These are phyloP conservation scores for Ogataea paraovalis DNA, from an alignment of 805 yeast species.

Conservation along the genomic window DNA sequence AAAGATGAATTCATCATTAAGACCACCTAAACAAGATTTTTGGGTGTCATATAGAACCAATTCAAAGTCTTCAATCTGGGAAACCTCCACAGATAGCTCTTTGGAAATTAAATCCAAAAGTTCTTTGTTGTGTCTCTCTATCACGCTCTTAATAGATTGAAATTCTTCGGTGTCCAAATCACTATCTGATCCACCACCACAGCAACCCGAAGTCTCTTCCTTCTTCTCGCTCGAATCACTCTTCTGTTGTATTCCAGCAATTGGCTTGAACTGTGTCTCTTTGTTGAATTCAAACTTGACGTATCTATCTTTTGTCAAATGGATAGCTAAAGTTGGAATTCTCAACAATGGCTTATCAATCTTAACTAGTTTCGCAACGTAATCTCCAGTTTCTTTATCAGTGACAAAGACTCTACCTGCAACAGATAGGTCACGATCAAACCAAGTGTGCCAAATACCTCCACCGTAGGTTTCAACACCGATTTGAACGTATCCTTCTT, in stretches of 20 bases:
- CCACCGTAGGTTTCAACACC: conserved; percentile 97
- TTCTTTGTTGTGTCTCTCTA: conserved; percentile 73
- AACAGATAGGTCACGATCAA: conserved; percentile 84
- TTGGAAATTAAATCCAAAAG: conserved; percentile 65
- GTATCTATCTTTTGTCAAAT: conserved; percentile 73
- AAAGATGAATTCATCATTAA: conserved; percentile 85
- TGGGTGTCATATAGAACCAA: conserved; percentile 82
- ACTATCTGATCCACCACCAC: conserved; percentile 32
- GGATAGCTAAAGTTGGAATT: conserved; percentile 94
- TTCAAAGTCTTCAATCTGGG: conserved; percentile 84
- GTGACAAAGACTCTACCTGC: conserved; percentile 88
- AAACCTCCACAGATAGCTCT: conserved; percentile 49
- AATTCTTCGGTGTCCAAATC: conserved; percentile 52
- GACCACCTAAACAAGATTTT: conserved; percentile 78
- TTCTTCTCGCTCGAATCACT: conserved; percentile 4
- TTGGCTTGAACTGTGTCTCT: conserved; percentile 82
- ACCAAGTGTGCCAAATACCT: conserved; percentile 96
- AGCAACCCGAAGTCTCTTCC: conserved; percentile 33
- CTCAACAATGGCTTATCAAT: conserved; percentile 80
- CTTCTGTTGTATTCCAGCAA: conserved; percentile 55
- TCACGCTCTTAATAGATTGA: conserved; percentile 58
- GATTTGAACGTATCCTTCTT: conserved; percentile 78
- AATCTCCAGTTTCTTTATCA: conserved; percentile 41
- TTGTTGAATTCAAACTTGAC: conserved; percentile 82
- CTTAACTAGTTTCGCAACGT: conserved; percentile 67